Base-by-base conservation (phyloP, 257 asterid genomes). In the Galeopsis tetrahit region DNA sequence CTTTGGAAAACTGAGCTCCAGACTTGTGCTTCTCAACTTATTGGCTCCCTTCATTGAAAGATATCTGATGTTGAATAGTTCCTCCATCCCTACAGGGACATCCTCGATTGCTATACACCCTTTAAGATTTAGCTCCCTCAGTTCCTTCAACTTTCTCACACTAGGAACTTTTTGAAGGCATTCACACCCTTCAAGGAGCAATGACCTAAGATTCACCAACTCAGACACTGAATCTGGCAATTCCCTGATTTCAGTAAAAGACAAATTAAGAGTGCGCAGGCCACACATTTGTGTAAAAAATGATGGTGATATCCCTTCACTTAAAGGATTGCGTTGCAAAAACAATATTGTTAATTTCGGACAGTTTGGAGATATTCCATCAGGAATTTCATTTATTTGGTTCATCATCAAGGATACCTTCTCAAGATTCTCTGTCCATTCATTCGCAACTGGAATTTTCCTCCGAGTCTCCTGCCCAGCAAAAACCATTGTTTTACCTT, bases 321-420 rank as follows among this genome's bases (percentile, higher is more conserved):
- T 5, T 39, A 75, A 31, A 7, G 10, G 31, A 36, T 52, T 67
- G 0, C 31, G 0, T 0, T 11, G 7, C 53, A 68, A 49, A 13
- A 58, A 11, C 65, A 75, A 38, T 21, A 58, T 39, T 21, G 74
- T 35, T 31, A 75, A 60, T 10, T 75, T 69, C 2, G 75, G 71
- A 61, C 75, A 75, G 2, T 69, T 17, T 3, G 80, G 80, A 63
- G 80, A 76, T 52, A 48, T 53, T 39, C 68, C 72, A 14, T 31
- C 3, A 13, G 8, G 10, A 13, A 69, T 55, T 42, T 28, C 10
- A 14, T 3, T 0, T 14, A 68, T 68, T 0, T 1, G 1, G 4
- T 52, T 61, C 3, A 2, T 1, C 66, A 75, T 74, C 43, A 75
- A 73, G 67, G 77, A 73, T 35, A 63, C 10, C 64, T 53, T 64